These are phyloP conservation scores for Camelina hispida DNA, from an alignment of 345 rosid genomes.

Conservation along the genomic window DNA sequence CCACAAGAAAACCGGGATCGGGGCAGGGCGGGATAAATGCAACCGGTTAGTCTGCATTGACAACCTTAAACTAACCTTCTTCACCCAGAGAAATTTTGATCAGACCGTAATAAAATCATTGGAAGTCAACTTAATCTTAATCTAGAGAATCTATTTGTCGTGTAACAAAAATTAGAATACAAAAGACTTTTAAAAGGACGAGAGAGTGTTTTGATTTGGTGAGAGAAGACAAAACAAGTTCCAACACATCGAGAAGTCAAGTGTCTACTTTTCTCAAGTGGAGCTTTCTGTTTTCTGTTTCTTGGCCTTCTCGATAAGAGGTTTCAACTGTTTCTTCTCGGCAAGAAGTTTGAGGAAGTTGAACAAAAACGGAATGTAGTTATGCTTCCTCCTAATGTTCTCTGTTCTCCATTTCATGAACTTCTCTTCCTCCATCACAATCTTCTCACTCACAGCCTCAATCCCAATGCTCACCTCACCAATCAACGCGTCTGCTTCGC, in stretches of 20 bases:
- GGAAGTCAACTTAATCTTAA: constrained; percentile 26
- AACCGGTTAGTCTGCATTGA: background rate
- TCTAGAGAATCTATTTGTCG: constrained; percentile 36
- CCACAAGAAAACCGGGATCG: background rate
- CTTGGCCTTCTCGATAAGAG: constrained; percentile 96
- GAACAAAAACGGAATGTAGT: constrained; percentile 93
- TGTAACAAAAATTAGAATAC: constrained; percentile 24
- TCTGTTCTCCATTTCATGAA: constrained; percentile 97
- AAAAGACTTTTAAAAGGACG: constrained; percentile 2
- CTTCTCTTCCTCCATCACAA: constrained; percentile 92
- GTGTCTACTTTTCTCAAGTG: constrained; percentile 44
- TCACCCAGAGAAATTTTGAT: background rate
- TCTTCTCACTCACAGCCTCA: constrained; percentile 82
- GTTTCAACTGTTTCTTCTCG: constrained; percentile 98
- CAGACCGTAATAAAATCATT: background rate
- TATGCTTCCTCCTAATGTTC: constrained; percentile 92
- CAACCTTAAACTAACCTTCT: background rate
- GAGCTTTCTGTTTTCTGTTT: constrained; percentile 78
- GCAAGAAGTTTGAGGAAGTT: constrained; percentile 98
- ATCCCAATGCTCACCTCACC: constrained; percentile 77
- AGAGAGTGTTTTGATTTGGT: background rate
- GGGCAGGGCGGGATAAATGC: background rate
- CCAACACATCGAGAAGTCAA: background rate
- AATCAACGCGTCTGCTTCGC: constrained; percentile 60
- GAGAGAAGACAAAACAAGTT: constrained; percentile 18